phyloP scores from a whole-genome alignment of 495 filamentous ascomycete genomes.

The Parachaetomium inaequale region DNA sequence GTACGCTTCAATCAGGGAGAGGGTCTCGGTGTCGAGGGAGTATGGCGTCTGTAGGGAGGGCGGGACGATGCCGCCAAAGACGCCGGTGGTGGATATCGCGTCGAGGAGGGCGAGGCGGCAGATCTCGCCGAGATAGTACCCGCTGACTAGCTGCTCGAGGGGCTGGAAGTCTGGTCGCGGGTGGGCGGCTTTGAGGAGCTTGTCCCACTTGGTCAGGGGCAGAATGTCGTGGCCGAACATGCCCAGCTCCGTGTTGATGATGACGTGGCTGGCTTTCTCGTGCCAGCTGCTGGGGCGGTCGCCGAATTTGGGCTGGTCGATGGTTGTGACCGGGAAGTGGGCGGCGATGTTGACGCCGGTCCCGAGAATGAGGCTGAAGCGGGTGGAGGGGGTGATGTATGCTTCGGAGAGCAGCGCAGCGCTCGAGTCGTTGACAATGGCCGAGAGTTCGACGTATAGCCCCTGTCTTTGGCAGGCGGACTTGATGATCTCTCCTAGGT shows the following conservation, averaged over 20 bases:
- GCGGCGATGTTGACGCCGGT: constrained; percentile 55
- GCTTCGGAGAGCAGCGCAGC: constrained; percentile 76
- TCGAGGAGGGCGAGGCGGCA: constrained; percentile 67
- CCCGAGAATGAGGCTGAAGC: constrained; percentile 54
- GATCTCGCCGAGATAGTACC: constrained; percentile 81
- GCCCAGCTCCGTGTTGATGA: constrained; percentile 84
- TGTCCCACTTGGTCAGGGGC: constrained; percentile 72
- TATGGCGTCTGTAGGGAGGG: constrained; percentile 51
- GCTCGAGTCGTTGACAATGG: constrained; percentile 82
- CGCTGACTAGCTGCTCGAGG: constrained; percentile 77
- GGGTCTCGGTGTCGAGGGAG: constrained; percentile 56
- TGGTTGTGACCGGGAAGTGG: constrained; percentile 51
- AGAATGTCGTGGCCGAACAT: constrained; percentile 72
- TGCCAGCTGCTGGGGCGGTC: constrained; percentile 53
- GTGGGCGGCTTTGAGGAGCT: constrained; percentile 57
- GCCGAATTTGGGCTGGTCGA: constrained; percentile 49
- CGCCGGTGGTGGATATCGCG: constrained; percentile 49
- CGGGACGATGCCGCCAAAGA: constrained; percentile 57
- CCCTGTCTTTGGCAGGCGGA: constrained; percentile 42
- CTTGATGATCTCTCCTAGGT: constrained; percentile 51
- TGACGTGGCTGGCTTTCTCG: constrained; percentile 51
- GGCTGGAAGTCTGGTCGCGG: constrained; percentile 79
- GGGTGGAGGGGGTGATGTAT: constrained; percentile 63
- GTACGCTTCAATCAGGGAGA: constrained; percentile 59
- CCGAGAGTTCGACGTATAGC: constrained; percentile 61